A percentile compares a stretch with the other conserved stretches of the same genome.
Evolutionary conservation across 805 yeast genomes (phyloP).

Genomic region (Hanseniaspora valbyensis): DNA sequence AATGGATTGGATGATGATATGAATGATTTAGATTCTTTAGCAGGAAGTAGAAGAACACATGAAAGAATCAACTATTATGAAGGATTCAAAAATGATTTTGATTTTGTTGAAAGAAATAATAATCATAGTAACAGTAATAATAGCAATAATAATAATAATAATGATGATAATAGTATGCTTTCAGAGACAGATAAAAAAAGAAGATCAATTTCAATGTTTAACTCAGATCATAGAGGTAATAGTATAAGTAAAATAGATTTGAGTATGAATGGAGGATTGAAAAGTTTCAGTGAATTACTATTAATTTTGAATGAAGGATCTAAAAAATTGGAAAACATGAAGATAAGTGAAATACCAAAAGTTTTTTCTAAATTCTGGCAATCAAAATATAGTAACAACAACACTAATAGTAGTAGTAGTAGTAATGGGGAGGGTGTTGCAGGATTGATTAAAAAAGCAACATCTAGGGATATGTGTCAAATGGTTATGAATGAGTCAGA

Average conservation of each 20-base stretch:
- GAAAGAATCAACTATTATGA: slow-evolving; percentile 21
- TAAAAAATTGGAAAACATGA: not conserved
- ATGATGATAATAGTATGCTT: not conserved
- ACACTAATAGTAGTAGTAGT: too few species aligned
- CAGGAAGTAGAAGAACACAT: slow-evolving; percentile 8
- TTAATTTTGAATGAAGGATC: not conserved
- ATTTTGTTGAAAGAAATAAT: too few species aligned
- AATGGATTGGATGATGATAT: not conserved
- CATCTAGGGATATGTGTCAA: not conserved
- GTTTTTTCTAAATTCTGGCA: not conserved
- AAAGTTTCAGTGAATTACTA: not conserved
- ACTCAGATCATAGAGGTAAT: not conserved
- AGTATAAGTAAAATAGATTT: not conserved
- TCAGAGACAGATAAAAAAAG: not conserved
- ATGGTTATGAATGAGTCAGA: not conserved
- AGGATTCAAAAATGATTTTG: slow-evolving; percentile 14
- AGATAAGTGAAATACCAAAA: not conserved
- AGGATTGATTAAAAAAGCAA: not conserved
- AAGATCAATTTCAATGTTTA: not conserved
- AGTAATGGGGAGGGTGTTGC: not conserved
- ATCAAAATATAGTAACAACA: not conserved
- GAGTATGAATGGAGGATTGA: not conserved
- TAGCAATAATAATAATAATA: too few species aligned
- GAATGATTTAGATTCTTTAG: not conserved
- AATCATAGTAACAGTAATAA: too few species aligned